Evolutionary conservation across 2,329 filamentous ascomycete species (phyloP).

Genomic region (Stemphylium lycopersici): DNA sequence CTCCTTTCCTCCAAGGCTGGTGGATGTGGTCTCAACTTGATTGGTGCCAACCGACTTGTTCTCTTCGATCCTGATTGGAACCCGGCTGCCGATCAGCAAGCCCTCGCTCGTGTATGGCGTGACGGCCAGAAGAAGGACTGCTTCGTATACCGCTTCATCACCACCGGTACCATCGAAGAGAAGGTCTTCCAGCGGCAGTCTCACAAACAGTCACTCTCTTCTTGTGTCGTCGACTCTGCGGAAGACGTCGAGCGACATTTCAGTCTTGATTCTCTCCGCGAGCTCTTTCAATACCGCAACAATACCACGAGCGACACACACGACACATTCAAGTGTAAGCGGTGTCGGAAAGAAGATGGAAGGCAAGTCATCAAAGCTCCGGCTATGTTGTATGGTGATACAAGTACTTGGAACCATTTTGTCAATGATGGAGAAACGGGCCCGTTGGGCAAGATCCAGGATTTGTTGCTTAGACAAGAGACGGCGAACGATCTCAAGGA

Average conservation of each 20-base stretch:
- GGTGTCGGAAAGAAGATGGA: conserved; percentile 82
- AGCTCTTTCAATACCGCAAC: conserved; percentile 90
- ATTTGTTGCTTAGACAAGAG: conserved; percentile 88
- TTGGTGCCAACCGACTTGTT: conserved; percentile 91
- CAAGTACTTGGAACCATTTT: conserved; percentile 99
- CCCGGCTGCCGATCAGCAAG: conserved; percentile 95
- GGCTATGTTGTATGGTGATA: conserved; percentile 96
- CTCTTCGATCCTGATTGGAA: conserved; percentile 97
- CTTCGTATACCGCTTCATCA: conserved; percentile 99
- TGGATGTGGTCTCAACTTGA: conserved; percentile 93
- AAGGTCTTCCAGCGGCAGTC: conserved; percentile 99
- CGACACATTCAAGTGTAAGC: conserved; percentile 98
- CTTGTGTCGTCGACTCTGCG: conserved; percentile 92
- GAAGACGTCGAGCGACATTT: conserved; percentile 98
- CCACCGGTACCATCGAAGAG: conserved; percentile 96
- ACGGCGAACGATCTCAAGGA: conserved; percentile 66
- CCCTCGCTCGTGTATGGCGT: conserved; percentile 95
- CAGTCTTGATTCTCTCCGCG: conserved; percentile 84
- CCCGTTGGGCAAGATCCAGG: conserved; percentile 81
- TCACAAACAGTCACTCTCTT: conserved; percentile 96
- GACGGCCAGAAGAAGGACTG: conserved; percentile 99
- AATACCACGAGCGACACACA: conserved; percentile 92
- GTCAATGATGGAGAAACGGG: conserved; percentile 72
- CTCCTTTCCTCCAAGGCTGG: conserved; percentile 96
- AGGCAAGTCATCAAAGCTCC: conserved; percentile 87